A percentile compares a stretch with the other conserved stretches of the same genome.
Evolutionary conservation across 495 filamentous ascomycete genomes (phyloP).

Genomic region (Daldinia loculata): DNA sequence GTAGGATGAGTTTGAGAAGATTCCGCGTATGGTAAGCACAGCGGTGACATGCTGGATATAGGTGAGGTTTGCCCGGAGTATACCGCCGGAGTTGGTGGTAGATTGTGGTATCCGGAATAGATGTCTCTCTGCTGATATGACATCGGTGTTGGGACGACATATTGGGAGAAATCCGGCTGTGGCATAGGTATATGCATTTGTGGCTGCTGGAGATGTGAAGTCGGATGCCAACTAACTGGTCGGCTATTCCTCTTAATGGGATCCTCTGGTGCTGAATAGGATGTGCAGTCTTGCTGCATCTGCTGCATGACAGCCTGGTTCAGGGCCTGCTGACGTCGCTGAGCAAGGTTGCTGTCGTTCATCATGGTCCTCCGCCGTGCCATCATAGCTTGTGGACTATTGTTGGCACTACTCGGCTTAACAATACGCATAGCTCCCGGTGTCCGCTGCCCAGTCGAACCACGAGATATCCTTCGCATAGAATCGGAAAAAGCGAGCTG

Average conservation of each 20-base stretch:
- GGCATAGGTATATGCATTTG: constrained; percentile 50
- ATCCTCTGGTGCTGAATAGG: constrained; percentile 46
- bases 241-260: constrained; percentile 51
- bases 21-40: constrained; percentile 48
- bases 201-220: constrained; percentile 51
- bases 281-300: constrained; percentile 43
- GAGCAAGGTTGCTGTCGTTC: constrained; percentile 55
- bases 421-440: constrained; percentile 62
- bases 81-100: constrained; percentile 53
- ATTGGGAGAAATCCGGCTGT: constrained; percentile 45
- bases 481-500: constrained; percentile 49
- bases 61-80: constrained; percentile 60
- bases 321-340: constrained; percentile 48
- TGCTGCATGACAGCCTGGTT: constrained; percentile 49
- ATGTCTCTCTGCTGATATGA: constrained; percentile 50
- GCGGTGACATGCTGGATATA: constrained; percentile 51
- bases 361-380: constrained; percentile 64
- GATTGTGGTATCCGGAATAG: constrained; percentile 49
- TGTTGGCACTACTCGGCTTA: constrained; percentile 74
- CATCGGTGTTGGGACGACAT: constrained; percentile 43
- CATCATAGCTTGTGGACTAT: constrained; percentile 68
- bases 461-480: constrained; percentile 53
- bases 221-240: constrained; percentile 78
- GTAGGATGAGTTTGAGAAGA: constrained; percentile 30
- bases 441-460: constrained; percentile 51